Percentiles rank a stretch among this genome's conserved stretches.
These are phyloP conservation scores for Nematocida sp. DNA, from an alignment of 371 early-diverging fungal species.

Conservation along the genomic window DNA sequence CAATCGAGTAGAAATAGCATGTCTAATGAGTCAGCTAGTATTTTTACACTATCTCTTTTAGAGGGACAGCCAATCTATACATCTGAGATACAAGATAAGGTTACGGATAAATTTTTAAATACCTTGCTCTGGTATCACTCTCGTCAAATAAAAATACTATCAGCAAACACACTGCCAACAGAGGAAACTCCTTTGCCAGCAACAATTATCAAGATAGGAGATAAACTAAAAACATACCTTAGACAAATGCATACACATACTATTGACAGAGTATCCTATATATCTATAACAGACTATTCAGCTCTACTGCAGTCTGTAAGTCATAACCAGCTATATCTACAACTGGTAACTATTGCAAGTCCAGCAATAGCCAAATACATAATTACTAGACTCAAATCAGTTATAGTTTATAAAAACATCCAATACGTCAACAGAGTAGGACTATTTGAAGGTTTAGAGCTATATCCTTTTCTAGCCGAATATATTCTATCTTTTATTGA, in stretches of 20 bases:
- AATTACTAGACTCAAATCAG: constrained; percentile 91
- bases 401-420: constrained; percentile 94
- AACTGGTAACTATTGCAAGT: too few relatives aligned
- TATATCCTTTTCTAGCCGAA: constrained; percentile 88
- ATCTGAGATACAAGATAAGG: constrained; percentile 75
- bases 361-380: constrained; percentile 96
- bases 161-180: constrained; percentile 89
- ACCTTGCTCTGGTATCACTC: constrained; percentile 97
- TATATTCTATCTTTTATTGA: constrained; percentile 68
- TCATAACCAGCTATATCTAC: too few relatives aligned
- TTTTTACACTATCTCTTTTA: background rate
- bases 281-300: too few relatives aligned
- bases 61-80: background rate
- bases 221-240: background rate
- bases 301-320: too few relatives aligned
- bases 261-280: too few relatives aligned
- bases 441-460: constrained; percentile 89
- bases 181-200: constrained; percentile 76
- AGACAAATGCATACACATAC: background rate
- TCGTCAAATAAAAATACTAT: constrained; percentile 76
- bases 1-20: too few relatives aligned
- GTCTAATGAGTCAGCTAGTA: too few relatives aligned
- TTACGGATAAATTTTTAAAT: constrained; percentile 93
- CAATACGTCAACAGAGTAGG: constrained; percentile 89
- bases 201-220: background rate